phyloP scores from a whole-genome alignment of 495 filamentous ascomycete species.

The Lepidopterella palustris region DNA sequence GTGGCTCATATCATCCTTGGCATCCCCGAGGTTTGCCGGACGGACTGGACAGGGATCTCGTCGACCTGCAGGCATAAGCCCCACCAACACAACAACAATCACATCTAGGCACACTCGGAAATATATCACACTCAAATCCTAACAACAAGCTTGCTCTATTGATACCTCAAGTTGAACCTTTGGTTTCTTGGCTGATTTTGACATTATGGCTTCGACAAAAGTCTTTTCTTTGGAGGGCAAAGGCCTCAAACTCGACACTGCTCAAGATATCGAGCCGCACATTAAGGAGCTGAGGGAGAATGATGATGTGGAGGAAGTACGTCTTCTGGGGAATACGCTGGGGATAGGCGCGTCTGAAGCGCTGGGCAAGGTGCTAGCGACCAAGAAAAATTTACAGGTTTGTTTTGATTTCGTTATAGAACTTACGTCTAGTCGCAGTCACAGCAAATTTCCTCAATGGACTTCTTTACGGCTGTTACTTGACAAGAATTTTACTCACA shows the following conservation, averaged over 20 bases:
- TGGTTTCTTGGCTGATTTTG: slow-evolving; percentile 31
- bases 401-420: no score
- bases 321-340: slow-evolving; percentile 81
- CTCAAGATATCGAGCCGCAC: slow-evolving; percentile 78
- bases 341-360: slow-evolving; percentile 80
- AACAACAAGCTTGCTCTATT: neutral
- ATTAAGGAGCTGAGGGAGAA: slow-evolving; percentile 64
- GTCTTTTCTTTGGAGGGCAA: slow-evolving; percentile 87
- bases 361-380: slow-evolving; percentile 69
- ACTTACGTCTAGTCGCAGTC: no score
- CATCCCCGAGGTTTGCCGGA: slow-evolving; percentile 6
- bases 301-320: slow-evolving; percentile 73
- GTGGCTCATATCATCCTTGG: slow-evolving; percentile 19
- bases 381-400: slow-evolving; percentile 72
- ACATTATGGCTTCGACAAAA: slow-evolving; percentile 52
- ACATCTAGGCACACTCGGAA: neutral
- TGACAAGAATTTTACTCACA: no score
- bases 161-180: slow-evolving; percentile 5
- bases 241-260: slow-evolving; percentile 82
- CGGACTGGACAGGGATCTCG: neutral
- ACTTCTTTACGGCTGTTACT: no score
- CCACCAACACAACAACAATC: slow-evolving; percentile 20
- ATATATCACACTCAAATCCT: neutral
- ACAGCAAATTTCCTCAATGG: no score
- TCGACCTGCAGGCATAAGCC: slow-evolving; percentile 1